These are phyloP conservation scores for Hypoxylon sp. DNA, from an alignment of 2,329 filamentous ascomycete genomes.

Conservation along the genomic window DNA sequence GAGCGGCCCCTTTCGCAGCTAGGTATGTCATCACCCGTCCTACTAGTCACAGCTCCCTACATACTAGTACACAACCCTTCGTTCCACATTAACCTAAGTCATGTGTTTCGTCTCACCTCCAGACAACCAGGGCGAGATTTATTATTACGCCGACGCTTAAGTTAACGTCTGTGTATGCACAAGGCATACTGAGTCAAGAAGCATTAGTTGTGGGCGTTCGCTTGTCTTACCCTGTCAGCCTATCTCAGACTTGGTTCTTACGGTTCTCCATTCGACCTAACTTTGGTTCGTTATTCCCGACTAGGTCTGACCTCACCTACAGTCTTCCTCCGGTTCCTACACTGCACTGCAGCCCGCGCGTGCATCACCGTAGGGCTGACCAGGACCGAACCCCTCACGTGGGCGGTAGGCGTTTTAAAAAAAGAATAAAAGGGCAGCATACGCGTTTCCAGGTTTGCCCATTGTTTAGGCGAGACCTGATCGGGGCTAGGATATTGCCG, in stretches of 20 bases:
- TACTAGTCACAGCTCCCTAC: conserved; percentile 26
- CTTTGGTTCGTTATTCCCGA: conserved; percentile 33
- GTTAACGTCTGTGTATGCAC: conserved; percentile 36
- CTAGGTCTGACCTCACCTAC: conserved; percentile 37
- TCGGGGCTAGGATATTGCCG: conserved; percentile 24
- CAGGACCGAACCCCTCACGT: conserved; percentile 34
- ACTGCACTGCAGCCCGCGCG: conserved; percentile 39
- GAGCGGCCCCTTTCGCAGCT: conserved; percentile 31
- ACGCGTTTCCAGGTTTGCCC: conserved; percentile 10
- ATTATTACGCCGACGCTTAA: conserved; percentile 42
- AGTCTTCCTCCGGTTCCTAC: conserved; percentile 30
- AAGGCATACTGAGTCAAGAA: conserved; percentile 28
- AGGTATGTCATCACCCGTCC: conserved; percentile 35
- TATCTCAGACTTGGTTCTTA: conserved; percentile 28
- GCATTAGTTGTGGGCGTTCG: conserved; percentile 32
- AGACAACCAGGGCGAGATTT: conserved; percentile 25
- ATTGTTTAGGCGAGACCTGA: conserved; percentile 22
- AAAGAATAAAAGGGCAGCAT: conserved; percentile 1
- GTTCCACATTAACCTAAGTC: conserved; percentile 44
- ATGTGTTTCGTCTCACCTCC: conserved; percentile 42
- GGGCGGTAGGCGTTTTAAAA: conserved; percentile 26
- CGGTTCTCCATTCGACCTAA: conserved; percentile 30
- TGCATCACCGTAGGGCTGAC: conserved; percentile 42
- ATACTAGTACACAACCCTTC: conserved; percentile 27
- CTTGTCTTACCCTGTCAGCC: conserved; percentile 34